These are phyloP conservation scores for Dacryopinax spathularia DNA, from an alignment of 768 basidiomycete genomes.

Conservation along the genomic window DNA sequence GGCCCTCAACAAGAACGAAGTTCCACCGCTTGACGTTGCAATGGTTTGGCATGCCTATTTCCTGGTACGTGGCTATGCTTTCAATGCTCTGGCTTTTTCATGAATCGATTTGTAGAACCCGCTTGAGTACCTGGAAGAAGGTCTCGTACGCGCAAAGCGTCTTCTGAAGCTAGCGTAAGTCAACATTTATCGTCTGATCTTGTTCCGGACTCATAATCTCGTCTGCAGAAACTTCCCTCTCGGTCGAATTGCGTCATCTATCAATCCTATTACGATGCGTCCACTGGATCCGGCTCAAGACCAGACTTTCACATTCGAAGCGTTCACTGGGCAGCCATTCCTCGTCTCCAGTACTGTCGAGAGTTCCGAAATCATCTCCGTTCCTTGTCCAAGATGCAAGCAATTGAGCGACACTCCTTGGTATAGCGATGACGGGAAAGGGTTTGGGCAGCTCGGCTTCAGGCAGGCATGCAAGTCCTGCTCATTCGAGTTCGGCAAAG, in stretches of 20 bases:
- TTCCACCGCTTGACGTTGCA: constrained; percentile 14
- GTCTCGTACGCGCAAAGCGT: background rate
- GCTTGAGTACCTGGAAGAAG: constrained; percentile 11
- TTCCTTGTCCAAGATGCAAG: background rate
- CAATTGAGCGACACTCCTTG: constrained; percentile 5
- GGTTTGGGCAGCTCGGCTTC: constrained; percentile 16
- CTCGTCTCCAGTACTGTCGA: constrained; percentile 1
- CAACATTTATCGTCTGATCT: background rate
- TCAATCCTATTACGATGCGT: constrained; percentile 9
- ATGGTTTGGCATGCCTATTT: constrained; percentile 13
- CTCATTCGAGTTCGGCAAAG: background rate
- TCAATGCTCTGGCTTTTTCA: background rate
- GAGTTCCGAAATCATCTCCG: background rate
- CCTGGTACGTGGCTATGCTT: constrained; percentile 6
- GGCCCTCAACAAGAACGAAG: background rate
- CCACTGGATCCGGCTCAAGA: background rate
- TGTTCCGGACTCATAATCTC: background rate
- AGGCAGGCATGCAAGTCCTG: background rate
- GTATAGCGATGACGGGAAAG: constrained; percentile 7
- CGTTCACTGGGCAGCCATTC: constrained; percentile 7
- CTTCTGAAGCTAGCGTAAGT: background rate
- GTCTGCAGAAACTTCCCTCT: constrained; percentile 9
- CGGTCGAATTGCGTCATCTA: constrained; percentile 3
- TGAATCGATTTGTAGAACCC: constrained; percentile 12
- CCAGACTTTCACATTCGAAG: background rate